A percentile compares a stretch with the other conserved stretches of the same genome.
phyloP scores from a whole-genome alignment of 1,139 yeast species.

The Saccharomyces hybrid region DNA sequence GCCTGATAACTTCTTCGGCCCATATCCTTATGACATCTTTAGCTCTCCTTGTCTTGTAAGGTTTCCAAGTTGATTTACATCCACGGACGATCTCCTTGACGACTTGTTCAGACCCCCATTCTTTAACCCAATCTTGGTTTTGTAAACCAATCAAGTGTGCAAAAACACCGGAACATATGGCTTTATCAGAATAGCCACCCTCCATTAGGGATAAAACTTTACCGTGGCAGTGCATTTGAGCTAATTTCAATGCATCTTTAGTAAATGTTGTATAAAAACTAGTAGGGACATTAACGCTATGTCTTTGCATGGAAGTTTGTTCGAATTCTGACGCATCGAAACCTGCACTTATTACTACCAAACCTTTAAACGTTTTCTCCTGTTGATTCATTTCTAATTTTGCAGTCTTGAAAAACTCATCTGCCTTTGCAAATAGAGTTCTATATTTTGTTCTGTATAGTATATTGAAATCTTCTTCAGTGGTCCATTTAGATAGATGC shows the following conservation, averaged over 20 bases:
- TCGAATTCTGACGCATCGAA: conserved; percentile 86
- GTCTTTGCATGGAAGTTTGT: conserved; percentile 77
- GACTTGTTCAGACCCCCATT: conserved; percentile 57
- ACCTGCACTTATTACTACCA: conserved; percentile 74
- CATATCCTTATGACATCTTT: conserved; percentile 43
- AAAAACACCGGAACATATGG: conserved; percentile 70
- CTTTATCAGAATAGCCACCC: conserved; percentile 86
- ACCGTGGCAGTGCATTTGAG: conserved; percentile 53
- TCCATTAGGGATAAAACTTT: conserved; percentile 65
- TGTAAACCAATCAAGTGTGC: conserved; percentile 67
- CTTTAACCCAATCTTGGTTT: conserved; percentile 50
- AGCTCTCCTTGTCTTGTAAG: conserved; percentile 41
- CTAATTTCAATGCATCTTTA: conserved; percentile 59
- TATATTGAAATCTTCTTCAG: conserved; percentile 55
- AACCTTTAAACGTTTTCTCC: conserved; percentile 52
- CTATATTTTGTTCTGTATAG: conserved; percentile 59
- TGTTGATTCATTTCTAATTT: conserved; percentile 39
- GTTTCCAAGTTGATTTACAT: conserved; percentile 60
- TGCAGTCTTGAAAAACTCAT: conserved; percentile 51
- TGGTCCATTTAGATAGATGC: conserved; percentile 60
- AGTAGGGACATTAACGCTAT: conserved; percentile 76
- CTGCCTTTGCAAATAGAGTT: conserved; percentile 57
- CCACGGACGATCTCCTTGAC: conserved; percentile 64
- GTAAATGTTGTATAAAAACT: conserved; percentile 70
- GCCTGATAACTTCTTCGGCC: conserved; percentile 60